Percentiles rank a stretch among this genome's conserved stretches.
These are phyloP conservation scores for Pseudocercospora pini-densiflorae DNA, from an alignment of 2,329 filamentous ascomycete species.

Conservation along the genomic window DNA sequence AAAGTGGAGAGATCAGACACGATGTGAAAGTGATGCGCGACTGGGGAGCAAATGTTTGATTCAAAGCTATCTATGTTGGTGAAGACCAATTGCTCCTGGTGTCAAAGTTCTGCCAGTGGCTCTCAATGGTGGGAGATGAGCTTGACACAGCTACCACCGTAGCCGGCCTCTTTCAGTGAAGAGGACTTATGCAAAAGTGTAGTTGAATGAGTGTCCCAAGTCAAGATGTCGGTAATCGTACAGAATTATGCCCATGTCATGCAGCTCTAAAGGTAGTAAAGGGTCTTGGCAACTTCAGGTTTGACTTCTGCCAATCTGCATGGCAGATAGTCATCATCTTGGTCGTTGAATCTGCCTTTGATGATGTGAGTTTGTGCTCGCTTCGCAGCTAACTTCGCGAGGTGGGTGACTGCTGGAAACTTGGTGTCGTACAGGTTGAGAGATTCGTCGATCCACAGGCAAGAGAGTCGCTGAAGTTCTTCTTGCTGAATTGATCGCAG, in stretches of 20 bases:
- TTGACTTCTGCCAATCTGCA: too few species aligned
- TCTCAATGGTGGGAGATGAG: constrained; percentile 16
- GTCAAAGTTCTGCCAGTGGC: constrained; percentile 7
- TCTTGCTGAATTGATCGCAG: too few species aligned
- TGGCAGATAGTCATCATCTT: too few species aligned
- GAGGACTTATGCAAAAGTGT: constrained; percentile 19
- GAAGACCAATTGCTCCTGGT: not conserved
- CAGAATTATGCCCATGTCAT: not conserved
- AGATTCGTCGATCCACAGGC: too few species aligned
- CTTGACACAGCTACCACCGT: constrained; percentile 21
- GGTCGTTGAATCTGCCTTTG: too few species aligned
- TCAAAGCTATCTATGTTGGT: not conserved
- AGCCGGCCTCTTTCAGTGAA: constrained; percentile 19
- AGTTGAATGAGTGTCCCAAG: constrained; percentile 18
- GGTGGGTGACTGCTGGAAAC: too few species aligned
- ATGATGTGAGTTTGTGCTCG: too few species aligned
- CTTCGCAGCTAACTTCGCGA: too few species aligned
- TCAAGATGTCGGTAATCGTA: not conserved
- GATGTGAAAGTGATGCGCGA: not conserved
- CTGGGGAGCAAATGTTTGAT: not conserved
- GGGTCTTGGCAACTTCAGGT: not conserved
- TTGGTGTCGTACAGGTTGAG: too few species aligned
- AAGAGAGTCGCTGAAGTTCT: too few species aligned
- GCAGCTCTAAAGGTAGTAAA: constrained; percentile 23
- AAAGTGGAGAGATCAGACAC: not conserved